Percentiles rank a stretch among this genome's conserved stretches.
Evolutionary conservation across 2,329 filamentous ascomycete species (phyloP).

Genomic region (Penicillium sp.): DNA sequence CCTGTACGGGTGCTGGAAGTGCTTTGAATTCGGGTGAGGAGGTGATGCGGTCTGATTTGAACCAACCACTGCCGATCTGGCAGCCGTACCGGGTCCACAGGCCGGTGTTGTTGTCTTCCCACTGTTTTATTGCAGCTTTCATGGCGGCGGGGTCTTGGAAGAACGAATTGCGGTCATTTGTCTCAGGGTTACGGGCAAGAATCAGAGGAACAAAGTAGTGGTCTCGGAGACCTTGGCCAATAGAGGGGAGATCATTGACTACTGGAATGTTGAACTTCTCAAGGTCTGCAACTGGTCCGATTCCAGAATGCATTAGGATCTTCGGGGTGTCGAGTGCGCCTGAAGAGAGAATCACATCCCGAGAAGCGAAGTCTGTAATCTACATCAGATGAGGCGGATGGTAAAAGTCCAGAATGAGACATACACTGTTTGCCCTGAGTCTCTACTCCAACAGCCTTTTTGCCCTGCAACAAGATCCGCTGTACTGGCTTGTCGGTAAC

Average conservation of each 20-base stretch:
- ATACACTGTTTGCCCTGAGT: constrained; percentile 43
- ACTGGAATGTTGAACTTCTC: constrained; percentile 44
- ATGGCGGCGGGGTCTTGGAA: constrained; percentile 47
- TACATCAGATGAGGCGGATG: not conserved
- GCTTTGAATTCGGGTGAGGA: constrained; percentile 51
- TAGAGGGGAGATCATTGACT: constrained; percentile 40
- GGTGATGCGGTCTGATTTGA: constrained; percentile 45
- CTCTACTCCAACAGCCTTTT: constrained; percentile 49
- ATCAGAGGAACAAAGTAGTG: constrained; percentile 38
- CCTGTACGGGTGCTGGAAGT: constrained; percentile 47
- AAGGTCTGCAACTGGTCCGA: constrained; percentile 48
- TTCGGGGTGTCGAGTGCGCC: constrained; percentile 44
- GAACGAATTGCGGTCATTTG: constrained; percentile 48
- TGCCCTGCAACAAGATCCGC: constrained; percentile 49
- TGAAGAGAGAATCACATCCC: constrained; percentile 44
- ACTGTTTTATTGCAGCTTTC: constrained; percentile 50
- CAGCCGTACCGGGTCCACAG: constrained; percentile 36
- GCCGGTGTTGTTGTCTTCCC: constrained; percentile 46
- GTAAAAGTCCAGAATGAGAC: constrained; percentile 6
- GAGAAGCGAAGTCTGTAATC: constrained; percentile 31
- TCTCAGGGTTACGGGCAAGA: constrained; percentile 44
- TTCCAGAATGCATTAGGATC: constrained; percentile 51
- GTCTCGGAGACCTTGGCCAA: constrained; percentile 50
- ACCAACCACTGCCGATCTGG: constrained; percentile 38
- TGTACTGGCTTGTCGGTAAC: constrained; percentile 51